Base-by-base conservation (phyloP, 2,329 filamentous ascomycete species). In the Botrytis galanthina region DNA sequence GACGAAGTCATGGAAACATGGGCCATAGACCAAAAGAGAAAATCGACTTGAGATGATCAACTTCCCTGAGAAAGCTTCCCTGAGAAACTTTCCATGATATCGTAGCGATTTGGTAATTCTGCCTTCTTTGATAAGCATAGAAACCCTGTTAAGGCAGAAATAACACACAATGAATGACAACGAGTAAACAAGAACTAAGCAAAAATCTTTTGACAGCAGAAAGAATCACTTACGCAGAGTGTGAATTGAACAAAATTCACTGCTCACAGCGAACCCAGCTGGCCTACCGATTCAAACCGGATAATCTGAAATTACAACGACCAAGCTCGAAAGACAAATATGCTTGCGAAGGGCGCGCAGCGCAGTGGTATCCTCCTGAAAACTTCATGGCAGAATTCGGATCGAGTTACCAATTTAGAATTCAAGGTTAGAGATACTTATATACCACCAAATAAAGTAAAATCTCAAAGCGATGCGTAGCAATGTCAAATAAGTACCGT, bases 341-440 rank as follows among this genome's bases (percentile, higher is more conserved):
- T 7, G 26, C 5, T 14, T n/a, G 0, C 48, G 0, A 48, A 48
- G 22, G 44, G 18, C 6, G 18, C 6, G 16, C 42, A 42, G 4
- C 39, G 39, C 3, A 18, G 42, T 4, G 14, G 1, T 1, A 16
- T 42, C 16, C 16, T 16, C 3, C 3, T 16, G 2, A 42, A 5
- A 2, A 3, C 5, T 5, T 42, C 12, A 16, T 5, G 39, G 12
- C 0, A 2, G 12, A 12, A 39, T 14, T 16, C 1, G 20, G 44
- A 46, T 46, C 6, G 7, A 46, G 7, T 22, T 22, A 22, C 20
- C 1, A 8, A 22, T 3, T 14, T 22, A 0, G 44, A 9, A 8
- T 1, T 8, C 7, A 46, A 8, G 0, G 1, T 22, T 46, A 0
- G 7, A 20, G 18, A 46, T 0, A 9, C 18, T 46, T 46, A 46